Percentiles rank a stretch among this genome's conserved stretches.
phyloP scores from a whole-genome alignment of 208 protist species.

The Leishmania tarentolae region DNA sequence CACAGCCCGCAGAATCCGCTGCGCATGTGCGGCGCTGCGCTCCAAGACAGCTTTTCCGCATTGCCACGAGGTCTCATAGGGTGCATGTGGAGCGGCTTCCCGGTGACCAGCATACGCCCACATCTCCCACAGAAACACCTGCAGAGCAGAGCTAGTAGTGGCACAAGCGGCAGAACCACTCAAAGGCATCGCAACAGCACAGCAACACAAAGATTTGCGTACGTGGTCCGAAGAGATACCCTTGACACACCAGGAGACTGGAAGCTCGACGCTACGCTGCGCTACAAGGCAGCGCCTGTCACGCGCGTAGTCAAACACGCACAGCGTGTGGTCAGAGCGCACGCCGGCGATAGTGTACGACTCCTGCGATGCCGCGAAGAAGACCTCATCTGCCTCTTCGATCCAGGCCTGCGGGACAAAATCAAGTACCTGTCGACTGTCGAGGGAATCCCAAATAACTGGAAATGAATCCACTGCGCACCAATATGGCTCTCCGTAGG shows the following conservation, averaged over 20 bases:
- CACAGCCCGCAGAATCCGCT: constrained; percentile 49
- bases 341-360: constrained; percentile 50
- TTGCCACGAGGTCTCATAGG: constrained; percentile 52
- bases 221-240: constrained; percentile 49
- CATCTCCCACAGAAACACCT: constrained; percentile 75
- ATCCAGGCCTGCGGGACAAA: constrained; percentile 73
- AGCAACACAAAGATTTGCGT: constrained; percentile 61
- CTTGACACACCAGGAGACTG: constrained; percentile 39
- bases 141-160: constrained; percentile 8
- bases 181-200: constrained; percentile 15
- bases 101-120: constrained; percentile 29
- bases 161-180: not conserved
- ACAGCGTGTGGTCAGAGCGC: constrained; percentile 53
- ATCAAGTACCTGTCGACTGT: constrained; percentile 49
- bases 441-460: constrained; percentile 27
- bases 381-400: constrained; percentile 52
- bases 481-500: constrained; percentile 55
- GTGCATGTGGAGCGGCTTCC: constrained; percentile 3
- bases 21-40: constrained; percentile 59
- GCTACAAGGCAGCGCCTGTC: constrained; percentile 39
- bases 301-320: constrained; percentile 62
- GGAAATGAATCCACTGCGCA: constrained; percentile 55
- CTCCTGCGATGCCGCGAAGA: constrained; percentile 60
- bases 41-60: constrained; percentile 66
- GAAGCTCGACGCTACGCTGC: constrained; percentile 58